phyloP scores from a whole-genome alignment of 441 rosid species.

The Arabidopsis lyrata region DNA sequence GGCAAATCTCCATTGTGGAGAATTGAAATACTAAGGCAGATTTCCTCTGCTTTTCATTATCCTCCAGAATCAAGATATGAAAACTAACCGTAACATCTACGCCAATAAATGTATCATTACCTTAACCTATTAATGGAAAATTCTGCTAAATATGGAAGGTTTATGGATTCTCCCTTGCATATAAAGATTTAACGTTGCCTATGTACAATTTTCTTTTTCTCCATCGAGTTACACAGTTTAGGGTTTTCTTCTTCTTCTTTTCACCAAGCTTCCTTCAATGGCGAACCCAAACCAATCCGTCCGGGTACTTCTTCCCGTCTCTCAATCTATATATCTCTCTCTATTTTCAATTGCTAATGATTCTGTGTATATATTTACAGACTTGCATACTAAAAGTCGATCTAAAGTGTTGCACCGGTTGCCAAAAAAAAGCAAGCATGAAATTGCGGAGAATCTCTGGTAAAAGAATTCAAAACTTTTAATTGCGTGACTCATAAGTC shows the following conservation, averaged over 20 bases:
- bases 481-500: not conserved
- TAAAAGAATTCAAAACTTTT: not conserved
- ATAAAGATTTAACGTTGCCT: slow-evolving; percentile 8
- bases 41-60: not conserved
- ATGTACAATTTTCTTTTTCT: not conserved
- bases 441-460: slow-evolving; percentile 32
- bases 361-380: slow-evolving; percentile 32
- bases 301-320: slow-evolving; percentile 32
- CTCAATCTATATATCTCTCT: slow-evolving; percentile 1
- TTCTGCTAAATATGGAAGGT: slow-evolving; percentile 8
- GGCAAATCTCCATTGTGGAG: not conserved
- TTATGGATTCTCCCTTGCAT: slow-evolving; percentile 1
- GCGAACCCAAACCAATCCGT: slow-evolving; percentile 26
- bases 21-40: not conserved
- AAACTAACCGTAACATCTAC: no score
- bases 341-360: slow-evolving; percentile 9
- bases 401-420: slow-evolving; percentile 36
- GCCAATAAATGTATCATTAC: not conserved
- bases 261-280: slow-evolving; percentile 34
- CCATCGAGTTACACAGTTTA: not conserved
- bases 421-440: slow-evolving; percentile 26
- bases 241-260: slow-evolving; percentile 16
- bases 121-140: slow-evolving; percentile 7
- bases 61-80: no score
- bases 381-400: slow-evolving; percentile 39